Evolutionary conservation across 2,329 filamentous ascomycete species (phyloP).

Genomic region (Phyllosticta paracitricarpa): DNA sequence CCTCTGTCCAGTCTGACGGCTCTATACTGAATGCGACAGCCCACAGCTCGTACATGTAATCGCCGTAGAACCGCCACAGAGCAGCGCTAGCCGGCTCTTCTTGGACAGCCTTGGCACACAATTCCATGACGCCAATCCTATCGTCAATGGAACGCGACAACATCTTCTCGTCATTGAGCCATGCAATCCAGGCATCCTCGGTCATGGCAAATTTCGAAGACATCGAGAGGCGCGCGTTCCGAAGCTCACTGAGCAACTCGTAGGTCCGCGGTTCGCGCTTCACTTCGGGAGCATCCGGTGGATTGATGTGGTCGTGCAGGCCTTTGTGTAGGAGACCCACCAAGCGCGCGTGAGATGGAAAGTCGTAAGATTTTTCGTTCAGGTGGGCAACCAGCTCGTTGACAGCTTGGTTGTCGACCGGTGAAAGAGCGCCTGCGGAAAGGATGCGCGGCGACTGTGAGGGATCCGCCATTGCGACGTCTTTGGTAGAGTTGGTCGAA

Average conservation of each 20-base stretch:
- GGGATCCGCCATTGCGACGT: constrained; percentile 38
- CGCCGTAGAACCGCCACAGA: constrained; percentile 68
- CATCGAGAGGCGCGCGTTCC: constrained; percentile 47
- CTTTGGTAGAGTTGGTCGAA: constrained; percentile 34
- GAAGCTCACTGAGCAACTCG: constrained; percentile 35
- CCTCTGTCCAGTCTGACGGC: constrained; percentile 43
- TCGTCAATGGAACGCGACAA: constrained; percentile 53
- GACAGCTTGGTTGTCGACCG: constrained; percentile 34
- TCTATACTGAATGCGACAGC: constrained; percentile 50
- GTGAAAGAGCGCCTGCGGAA: constrained; percentile 32
- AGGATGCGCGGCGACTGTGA: constrained; percentile 35
- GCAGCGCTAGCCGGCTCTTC: constrained; percentile 65
- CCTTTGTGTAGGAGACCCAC: constrained; percentile 40
- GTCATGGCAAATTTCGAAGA: constrained; percentile 58
- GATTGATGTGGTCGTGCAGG: constrained; percentile 31
- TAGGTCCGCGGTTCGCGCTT: constrained; percentile 29
- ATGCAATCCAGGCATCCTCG: constrained; percentile 68
- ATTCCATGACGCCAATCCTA: constrained; percentile 59
- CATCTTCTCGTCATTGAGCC: constrained; percentile 61
- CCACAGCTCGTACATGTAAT: constrained; percentile 66
- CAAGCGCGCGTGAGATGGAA: constrained; percentile 38
- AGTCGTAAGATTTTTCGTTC: constrained; percentile 39
- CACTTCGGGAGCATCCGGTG: constrained; percentile 16
- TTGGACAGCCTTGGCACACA: constrained; percentile 58
- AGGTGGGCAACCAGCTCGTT: constrained; percentile 34